Percentiles rank a stretch among this genome's conserved stretches.
Evolutionary conservation across 768 basidiomycete genomes (phyloP).

Genomic region (Cantharellus anzutake): DNA sequence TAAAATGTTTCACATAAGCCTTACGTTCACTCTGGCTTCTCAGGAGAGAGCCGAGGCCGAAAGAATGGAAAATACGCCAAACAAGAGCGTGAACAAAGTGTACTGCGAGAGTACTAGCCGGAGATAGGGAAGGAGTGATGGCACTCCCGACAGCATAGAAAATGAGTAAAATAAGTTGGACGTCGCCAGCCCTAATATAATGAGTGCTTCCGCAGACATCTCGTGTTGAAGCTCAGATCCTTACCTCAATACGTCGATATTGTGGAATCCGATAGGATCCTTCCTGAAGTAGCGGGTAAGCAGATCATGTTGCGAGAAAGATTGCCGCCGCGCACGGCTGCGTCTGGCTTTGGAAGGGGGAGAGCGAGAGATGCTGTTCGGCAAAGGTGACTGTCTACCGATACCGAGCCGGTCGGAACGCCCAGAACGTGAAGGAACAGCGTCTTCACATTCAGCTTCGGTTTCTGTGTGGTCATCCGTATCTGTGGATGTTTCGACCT

Average conservation of each 20-base stretch:
- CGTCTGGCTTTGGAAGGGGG: no score
- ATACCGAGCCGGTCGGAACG: neutral
- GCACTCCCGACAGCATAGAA: conserved; percentile 37
- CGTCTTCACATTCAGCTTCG: conserved; percentile 38
- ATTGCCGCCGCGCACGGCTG: no score
- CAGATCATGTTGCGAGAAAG: conserved; percentile 81
- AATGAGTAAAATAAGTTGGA: conserved; percentile 58
- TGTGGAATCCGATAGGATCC: conserved; percentile 61
- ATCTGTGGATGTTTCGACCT: conserved; percentile 33
- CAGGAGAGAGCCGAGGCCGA: conserved; percentile 71
- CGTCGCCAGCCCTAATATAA: no score
- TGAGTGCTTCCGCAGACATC: no score
- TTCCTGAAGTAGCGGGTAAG: conserved; percentile 78
- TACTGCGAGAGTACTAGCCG: conserved; percentile 31
- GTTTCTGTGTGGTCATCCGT: conserved; percentile 62
- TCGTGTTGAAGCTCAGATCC: neutral
- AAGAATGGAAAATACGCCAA: conserved; percentile 78
- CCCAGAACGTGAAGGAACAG: no score
- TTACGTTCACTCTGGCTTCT: conserved; percentile 71
- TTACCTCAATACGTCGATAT: conserved; percentile 73
- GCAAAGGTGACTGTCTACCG: no score
- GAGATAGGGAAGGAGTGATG: conserved; percentile 39
- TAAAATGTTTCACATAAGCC: conserved; percentile 81
- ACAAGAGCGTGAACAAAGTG: conserved; percentile 67
- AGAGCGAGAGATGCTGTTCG: no score